phyloP scores from a whole-genome alignment of 805 yeast genomes.

The Wickerhamiella sorbophila region DNA sequence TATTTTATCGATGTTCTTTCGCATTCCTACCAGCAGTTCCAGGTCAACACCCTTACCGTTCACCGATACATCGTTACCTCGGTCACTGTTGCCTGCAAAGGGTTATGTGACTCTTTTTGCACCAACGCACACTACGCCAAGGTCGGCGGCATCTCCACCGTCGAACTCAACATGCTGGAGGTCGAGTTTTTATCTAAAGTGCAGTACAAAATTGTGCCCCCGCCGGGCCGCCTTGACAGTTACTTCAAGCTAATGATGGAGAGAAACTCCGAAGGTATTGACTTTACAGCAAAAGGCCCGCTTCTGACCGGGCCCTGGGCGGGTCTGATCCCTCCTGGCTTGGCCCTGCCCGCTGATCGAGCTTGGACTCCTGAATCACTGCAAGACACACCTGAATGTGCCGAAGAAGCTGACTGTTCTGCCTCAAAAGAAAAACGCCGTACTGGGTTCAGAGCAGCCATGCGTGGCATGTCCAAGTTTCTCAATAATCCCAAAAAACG shows the following conservation, averaged over 20 bases:
- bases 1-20: conserved; percentile 81
- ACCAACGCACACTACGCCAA: conserved; percentile 88
- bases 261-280: conserved; percentile 10
- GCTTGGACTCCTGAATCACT: neutral
- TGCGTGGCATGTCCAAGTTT: conserved; percentile 1
- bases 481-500: neutral
- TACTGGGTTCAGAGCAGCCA: conserved; percentile 1
- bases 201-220: conserved; percentile 60
- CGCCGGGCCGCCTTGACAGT: conserved; percentile 20
- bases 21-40: conserved; percentile 61
- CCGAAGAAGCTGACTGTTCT: neutral
- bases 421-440: neutral
- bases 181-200: conserved; percentile 74
- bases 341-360: neutral
- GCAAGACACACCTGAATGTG: neutral
- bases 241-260: conserved; percentile 25
- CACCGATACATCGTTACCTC: conserved; percentile 85
- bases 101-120: conserved; percentile 67
- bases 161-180: conserved; percentile 76
- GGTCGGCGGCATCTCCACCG: conserved; percentile 57
- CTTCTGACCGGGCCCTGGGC: neutral
- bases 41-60: conserved; percentile 80
- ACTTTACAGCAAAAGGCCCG: neutral
- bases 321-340: neutral
- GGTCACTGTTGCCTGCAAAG: conserved; percentile 74